These are phyloP conservation scores for Ceratobasidium sp. DNA, from an alignment of 1,284 basidiomycete genomes.

Conservation along the genomic window DNA sequence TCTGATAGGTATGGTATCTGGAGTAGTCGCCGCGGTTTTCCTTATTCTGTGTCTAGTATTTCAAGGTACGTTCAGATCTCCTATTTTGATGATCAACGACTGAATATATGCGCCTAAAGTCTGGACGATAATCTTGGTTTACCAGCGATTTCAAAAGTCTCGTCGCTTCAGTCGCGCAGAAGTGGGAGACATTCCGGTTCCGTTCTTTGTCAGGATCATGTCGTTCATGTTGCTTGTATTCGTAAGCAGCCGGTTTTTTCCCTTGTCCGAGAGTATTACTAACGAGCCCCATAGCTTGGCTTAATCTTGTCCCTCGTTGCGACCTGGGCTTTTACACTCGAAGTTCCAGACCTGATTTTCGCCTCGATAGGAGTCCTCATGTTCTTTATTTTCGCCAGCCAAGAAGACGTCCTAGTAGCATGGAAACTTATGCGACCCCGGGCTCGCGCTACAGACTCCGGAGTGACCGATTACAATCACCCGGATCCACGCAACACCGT, in stretches of 20 bases:
- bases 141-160: conserved; percentile 27
- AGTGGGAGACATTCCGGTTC: conserved; percentile 35
- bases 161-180: conserved; percentile 22
- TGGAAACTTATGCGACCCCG: conserved; percentile 6
- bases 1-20: conserved; percentile 3
- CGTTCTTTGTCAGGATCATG: conserved; percentile 26
- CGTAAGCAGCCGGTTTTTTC: not conserved
- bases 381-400: conserved; percentile 30
- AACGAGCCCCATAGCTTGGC: not conserved
- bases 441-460: not conserved
- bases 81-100: not conserved
- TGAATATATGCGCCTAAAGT: not conserved
- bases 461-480: no score
- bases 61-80: not conserved
- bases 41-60: conserved; percentile 24
- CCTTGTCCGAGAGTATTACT: not conserved
- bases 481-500: no score
- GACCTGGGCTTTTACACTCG: conserved; percentile 3
- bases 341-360: conserved; percentile 29
- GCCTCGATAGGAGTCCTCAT: conserved; percentile 16
- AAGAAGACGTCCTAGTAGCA: conserved; percentile 20
- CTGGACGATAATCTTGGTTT: conserved; percentile 26
- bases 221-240: conserved; percentile 33
- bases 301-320: conserved; percentile 24
- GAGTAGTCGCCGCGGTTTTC: not conserved